Conservation (phyloP, 2,329 filamentous ascomycete species). For the Xylariaceae sp. region DNA sequence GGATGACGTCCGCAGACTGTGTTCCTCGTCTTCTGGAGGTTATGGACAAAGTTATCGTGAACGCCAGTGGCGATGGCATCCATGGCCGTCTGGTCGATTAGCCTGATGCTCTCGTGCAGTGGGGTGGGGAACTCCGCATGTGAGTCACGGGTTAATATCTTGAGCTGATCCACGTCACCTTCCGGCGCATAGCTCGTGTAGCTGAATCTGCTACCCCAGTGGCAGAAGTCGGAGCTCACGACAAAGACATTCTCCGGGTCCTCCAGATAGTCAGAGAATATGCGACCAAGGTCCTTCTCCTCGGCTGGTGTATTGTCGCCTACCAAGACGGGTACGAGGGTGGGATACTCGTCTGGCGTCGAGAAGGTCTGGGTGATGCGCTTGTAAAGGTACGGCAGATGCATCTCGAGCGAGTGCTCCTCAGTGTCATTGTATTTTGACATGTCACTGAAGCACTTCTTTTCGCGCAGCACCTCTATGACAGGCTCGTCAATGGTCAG, state of each 20-base stretch:
- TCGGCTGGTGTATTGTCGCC: conserved; percentile 63
- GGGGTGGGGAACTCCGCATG: conserved; percentile 38
- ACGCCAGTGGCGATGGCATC: conserved; percentile 72
- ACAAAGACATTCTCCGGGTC: conserved; percentile 77
- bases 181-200: conserved; percentile 70
- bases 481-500: conserved; percentile 58
- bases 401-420: conserved; percentile 96
- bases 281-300: conserved; percentile 62
- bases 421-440: conserved; percentile 61
- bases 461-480: conserved; percentile 44
- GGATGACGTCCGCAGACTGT: conserved; percentile 94
- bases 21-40: conserved; percentile 69
- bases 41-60: conserved; percentile 64
- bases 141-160: conserved; percentile 33
- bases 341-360: conserved; percentile 55
- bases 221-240: conserved; percentile 92
- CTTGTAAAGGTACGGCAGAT: conserved; percentile 88
- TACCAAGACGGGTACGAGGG: conserved; percentile 78
- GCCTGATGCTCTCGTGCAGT: conserved; percentile 81
- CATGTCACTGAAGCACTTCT: conserved; percentile 61
- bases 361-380: conserved; percentile 52
- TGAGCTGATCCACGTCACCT: conserved; percentile 37
- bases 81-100: conserved; percentile 77
- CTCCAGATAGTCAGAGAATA: conserved; percentile 72
- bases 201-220: conserved; percentile 81